These are phyloP conservation scores for Neofusicoccum sp. DNA, from an alignment of 2,329 filamentous ascomycete genomes.

Conservation along the genomic window DNA sequence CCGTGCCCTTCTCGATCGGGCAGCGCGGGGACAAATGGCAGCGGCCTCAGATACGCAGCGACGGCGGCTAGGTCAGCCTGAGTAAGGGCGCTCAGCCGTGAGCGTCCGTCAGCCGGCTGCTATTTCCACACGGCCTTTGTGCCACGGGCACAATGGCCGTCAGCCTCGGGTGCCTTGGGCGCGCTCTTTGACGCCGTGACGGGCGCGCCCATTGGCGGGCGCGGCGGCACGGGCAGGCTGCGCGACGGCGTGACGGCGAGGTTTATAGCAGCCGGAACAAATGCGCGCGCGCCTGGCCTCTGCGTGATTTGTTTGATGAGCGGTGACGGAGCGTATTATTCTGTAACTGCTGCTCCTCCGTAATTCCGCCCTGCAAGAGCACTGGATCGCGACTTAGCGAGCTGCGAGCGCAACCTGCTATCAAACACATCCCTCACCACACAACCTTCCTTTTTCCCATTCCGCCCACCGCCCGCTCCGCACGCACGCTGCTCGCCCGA, in stretches of 20 bases:
- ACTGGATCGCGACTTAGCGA: slow-evolving; percentile 14
- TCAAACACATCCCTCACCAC: slow-evolving; percentile 17
- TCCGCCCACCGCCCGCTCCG: neutral
- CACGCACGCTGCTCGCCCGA: slow-evolving; percentile 14
- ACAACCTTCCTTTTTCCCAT: slow-evolving; percentile 11
- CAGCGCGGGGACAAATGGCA: slow-evolving; percentile 4
- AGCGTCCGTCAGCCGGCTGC: slow-evolving; percentile 6
- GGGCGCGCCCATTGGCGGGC: neutral
- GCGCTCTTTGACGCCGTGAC: slow-evolving; percentile 5
- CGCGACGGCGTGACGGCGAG: neutral
- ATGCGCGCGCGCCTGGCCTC: slow-evolving; percentile 13
- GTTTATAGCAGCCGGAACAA: slow-evolving; percentile 16
- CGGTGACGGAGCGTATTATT: slow-evolving; percentile 17
- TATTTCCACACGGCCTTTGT: slow-evolving; percentile 10
- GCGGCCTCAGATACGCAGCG: neutral
- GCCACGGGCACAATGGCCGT: slow-evolving; percentile 11
- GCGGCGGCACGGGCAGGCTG: neutral
- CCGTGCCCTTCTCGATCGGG: slow-evolving; percentile 13
- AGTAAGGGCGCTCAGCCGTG: slow-evolving; percentile 1
- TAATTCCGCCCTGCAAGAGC: slow-evolving; percentile 17
- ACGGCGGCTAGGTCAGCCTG: slow-evolving; percentile 3
- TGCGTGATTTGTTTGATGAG: slow-evolving; percentile 17
- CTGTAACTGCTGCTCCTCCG: slow-evolving; percentile 17
- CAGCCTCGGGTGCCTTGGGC: slow-evolving; percentile 17
- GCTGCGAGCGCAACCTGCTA: slow-evolving; percentile 15